Percentiles rank a stretch among this genome's conserved stretches.
Evolutionary conservation across 768 basidiomycete genomes (phyloP).

Genomic region (Suillus placidus): DNA sequence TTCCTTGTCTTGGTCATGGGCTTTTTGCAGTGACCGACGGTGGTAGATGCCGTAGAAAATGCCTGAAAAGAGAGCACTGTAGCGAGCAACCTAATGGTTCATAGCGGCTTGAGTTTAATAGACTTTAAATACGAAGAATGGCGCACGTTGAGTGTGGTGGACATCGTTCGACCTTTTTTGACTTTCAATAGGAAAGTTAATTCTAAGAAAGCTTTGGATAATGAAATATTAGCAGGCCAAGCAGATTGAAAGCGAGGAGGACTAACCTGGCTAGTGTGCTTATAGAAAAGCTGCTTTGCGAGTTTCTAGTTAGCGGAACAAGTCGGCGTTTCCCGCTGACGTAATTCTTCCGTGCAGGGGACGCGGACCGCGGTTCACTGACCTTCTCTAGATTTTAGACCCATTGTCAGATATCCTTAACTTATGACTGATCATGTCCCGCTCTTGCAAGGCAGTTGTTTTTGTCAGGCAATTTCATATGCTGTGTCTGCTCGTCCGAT

Average conservation of each 20-base stretch:
- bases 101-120: constrained; percentile 6
- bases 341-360: constrained; percentile 21
- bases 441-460: constrained; percentile 55
- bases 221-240: constrained; percentile 6
- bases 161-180: constrained; percentile 47
- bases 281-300: constrained; percentile 14
- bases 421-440: background rate
- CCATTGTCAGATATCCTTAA: background rate
- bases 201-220: constrained; percentile 2
- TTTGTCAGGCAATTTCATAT: constrained; percentile 57
- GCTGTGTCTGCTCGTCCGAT: constrained; percentile 49
- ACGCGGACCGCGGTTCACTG: too few species aligned
- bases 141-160: constrained; percentile 77
- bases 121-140: constrained; percentile 8
- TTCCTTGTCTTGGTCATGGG: constrained; percentile 76
- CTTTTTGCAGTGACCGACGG: constrained; percentile 84
- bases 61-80: constrained; percentile 86
- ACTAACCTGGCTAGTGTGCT: constrained; percentile 15
- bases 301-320: constrained; percentile 26
- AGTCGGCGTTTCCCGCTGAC: constrained; percentile 34
- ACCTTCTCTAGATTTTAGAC: too few species aligned
- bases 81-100: constrained; percentile 79
- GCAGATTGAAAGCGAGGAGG: background rate
- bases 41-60: constrained; percentile 92
- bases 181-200: constrained; percentile 12